Evolutionary conservation across 495 filamentous ascomycete species (phyloP).

Genomic region (Pseudevernia furfuracea): DNA sequence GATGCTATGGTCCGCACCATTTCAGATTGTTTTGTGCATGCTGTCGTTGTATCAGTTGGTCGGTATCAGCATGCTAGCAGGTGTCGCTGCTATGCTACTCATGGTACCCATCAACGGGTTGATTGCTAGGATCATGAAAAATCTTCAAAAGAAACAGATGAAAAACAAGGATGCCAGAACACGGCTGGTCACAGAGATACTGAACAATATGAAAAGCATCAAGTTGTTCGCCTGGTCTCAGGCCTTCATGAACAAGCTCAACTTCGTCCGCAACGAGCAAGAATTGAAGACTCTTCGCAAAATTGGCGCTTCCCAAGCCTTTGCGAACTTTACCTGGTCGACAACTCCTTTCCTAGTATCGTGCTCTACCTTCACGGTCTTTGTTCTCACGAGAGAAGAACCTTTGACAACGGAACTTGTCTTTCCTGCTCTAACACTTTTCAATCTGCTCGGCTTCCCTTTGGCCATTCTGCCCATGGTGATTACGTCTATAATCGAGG

Average conservation of each 20-base stretch:
- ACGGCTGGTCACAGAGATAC: slow-evolving; percentile 88
- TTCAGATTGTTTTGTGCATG: slow-evolving; percentile 95
- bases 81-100: slow-evolving; percentile 88
- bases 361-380: slow-evolving; percentile 92
- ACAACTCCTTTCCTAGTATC: slow-evolving; percentile 98
- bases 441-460: slow-evolving; percentile 92
- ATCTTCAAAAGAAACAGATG: slow-evolving; percentile 91
- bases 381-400: slow-evolving; percentile 69
- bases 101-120: slow-evolving; percentile 97
- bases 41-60: slow-evolving; percentile 88
- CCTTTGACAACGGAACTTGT: slow-evolving; percentile 92
- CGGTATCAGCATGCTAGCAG: slow-evolving; percentile 91
- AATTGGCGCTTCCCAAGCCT: slow-evolving; percentile 85
- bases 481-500: slow-evolving; percentile 92
- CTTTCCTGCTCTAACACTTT: slow-evolving; percentile 86
- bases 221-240: slow-evolving; percentile 97
- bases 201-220: slow-evolving; percentile 99
- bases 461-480: slow-evolving; percentile 95
- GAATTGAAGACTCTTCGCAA: slow-evolving; percentile 93
- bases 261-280: slow-evolving; percentile 86
- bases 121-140: slow-evolving; percentile 91
- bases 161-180: slow-evolving; percentile 97
- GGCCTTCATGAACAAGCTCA: slow-evolving; percentile 96
- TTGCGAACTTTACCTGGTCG: slow-evolving; percentile 98
- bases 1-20: slow-evolving; percentile 91